These are phyloP conservation scores for Penicillium alfredii DNA, from an alignment of 495 filamentous ascomycete species.

Conservation along the genomic window DNA sequence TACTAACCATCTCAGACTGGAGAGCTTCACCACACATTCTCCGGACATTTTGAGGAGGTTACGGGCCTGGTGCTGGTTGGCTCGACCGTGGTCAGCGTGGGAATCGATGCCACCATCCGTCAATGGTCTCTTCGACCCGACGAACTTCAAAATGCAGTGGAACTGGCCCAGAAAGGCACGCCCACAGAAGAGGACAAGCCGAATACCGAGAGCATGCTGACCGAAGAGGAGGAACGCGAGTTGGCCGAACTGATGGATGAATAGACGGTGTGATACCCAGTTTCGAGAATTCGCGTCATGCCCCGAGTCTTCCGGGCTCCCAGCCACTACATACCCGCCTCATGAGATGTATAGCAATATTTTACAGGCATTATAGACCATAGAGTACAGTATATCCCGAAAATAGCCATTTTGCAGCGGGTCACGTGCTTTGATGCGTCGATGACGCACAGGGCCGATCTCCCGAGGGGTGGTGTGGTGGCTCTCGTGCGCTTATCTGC, in stretches of 20 bases:
- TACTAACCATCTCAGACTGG: conserved; percentile 47
- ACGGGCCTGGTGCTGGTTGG: conserved; percentile 66
- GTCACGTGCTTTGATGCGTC: conserved; percentile 34
- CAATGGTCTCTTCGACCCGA: conserved; percentile 65
- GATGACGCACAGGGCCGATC: conserved; percentile 39
- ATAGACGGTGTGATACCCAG: conserved; percentile 18
- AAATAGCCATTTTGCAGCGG: no score
- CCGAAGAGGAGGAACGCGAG: conserved; percentile 78
- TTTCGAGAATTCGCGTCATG: no score
- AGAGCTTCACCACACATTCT: conserved; percentile 66
- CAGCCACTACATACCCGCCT: no score
- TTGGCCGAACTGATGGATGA: conserved; percentile 79
- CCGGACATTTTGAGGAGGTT: conserved; percentile 89
- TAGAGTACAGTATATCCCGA: no score
- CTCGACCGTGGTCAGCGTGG: conserved; percentile 64
- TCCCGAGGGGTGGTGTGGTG: no score
- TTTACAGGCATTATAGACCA: neutral
- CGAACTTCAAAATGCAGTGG: conserved; percentile 57
- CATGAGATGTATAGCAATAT: no score
- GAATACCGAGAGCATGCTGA: conserved; percentile 49
- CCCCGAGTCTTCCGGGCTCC: no score
- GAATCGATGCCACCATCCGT: conserved; percentile 83
- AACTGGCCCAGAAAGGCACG: conserved; percentile 49
- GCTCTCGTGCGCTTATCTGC: no score
- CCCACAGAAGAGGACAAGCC: conserved; percentile 45